A percentile compares a stretch with the other conserved stretches of the same genome.
Evolutionary conservation across 345 rosid species (phyloP).

Genomic region (Populus pruinosa): DNA sequence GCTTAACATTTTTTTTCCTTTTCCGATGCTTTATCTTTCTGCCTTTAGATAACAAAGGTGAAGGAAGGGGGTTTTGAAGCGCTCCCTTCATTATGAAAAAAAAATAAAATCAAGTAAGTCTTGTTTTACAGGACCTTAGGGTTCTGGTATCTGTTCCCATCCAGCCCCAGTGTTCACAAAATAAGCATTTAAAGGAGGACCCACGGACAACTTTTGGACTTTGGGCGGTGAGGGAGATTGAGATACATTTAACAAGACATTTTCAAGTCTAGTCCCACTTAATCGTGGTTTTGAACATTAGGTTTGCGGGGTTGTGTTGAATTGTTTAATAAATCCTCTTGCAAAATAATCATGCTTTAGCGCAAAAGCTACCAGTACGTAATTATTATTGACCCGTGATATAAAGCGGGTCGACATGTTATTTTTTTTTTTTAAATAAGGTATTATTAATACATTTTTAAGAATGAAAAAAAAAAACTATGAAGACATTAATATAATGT

Average conservation of each 20-base stretch:
- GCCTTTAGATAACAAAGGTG: background rate
- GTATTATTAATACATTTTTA: no score
- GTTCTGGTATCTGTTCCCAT: conserved; percentile 22
- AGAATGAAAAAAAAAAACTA: no score
- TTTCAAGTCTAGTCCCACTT: background rate
- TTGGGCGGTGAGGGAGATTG: conserved; percentile 49
- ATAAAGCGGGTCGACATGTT: no score
- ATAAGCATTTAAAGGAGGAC: conserved; percentile 18
- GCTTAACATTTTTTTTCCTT: background rate
- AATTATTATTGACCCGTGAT: no score
- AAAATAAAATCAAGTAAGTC: background rate
- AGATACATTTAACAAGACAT: conserved; percentile 19
- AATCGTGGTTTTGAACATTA: background rate
- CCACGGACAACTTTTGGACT: conserved; percentile 32
- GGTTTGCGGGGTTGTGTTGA: background rate
- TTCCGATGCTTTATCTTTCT: background rate
- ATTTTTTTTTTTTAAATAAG: no score
- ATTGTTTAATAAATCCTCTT: background rate
- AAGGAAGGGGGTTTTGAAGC: background rate
- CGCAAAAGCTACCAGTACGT: background rate
- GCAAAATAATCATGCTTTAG: background rate
- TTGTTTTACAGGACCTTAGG: background rate
- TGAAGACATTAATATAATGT: accelerated
- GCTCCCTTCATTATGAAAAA: conserved; percentile 9
- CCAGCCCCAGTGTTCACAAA: background rate